Conservation (phyloP, 257 asterid species). For the Solanum megistacrolobum region DNA sequence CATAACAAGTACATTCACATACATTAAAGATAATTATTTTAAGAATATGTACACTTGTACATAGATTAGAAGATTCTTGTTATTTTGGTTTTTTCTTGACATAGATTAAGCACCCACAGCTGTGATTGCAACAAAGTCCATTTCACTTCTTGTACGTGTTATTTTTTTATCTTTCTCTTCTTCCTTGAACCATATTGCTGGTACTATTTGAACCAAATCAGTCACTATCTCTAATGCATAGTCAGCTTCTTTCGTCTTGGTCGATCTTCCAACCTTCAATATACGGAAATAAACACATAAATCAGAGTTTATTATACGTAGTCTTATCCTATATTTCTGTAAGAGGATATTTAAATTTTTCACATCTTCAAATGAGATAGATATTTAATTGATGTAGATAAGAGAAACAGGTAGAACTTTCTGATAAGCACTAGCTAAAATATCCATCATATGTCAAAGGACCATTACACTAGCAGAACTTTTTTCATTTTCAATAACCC, state of each 20-base stretch:
- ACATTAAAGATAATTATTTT: background rate
- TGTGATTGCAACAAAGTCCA: conserved; percentile 44
- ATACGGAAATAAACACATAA: background rate
- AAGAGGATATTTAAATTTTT: accelerated
- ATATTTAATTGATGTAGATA: background rate
- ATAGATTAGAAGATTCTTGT: background rate
- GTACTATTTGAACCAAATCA: conserved; percentile 43
- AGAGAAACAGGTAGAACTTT: background rate
- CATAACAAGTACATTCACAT: background rate
- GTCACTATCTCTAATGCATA: conserved; percentile 48
- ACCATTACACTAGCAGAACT: background rate
- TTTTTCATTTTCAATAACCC: background rate
- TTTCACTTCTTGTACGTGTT: conserved; percentile 25
- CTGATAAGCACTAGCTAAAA: background rate
- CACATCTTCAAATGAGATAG: background rate
- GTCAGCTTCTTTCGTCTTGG: conserved; percentile 57
- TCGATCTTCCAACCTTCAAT: conserved; percentile 54
- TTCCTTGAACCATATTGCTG: conserved; percentile 56
- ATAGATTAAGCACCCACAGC: conserved; percentile 44
- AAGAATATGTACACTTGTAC: background rate
- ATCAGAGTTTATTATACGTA: background rate
- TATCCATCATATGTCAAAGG: background rate
- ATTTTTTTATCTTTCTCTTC: conserved; percentile 17
- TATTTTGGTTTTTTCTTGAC: background rate
- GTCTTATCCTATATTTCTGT: background rate